A percentile compares a stretch with the other conserved stretches of the same genome.
These are phyloP conservation scores for Porogramme epimiltina DNA, from an alignment of 1,284 basidiomycete species.

Conservation along the genomic window DNA sequence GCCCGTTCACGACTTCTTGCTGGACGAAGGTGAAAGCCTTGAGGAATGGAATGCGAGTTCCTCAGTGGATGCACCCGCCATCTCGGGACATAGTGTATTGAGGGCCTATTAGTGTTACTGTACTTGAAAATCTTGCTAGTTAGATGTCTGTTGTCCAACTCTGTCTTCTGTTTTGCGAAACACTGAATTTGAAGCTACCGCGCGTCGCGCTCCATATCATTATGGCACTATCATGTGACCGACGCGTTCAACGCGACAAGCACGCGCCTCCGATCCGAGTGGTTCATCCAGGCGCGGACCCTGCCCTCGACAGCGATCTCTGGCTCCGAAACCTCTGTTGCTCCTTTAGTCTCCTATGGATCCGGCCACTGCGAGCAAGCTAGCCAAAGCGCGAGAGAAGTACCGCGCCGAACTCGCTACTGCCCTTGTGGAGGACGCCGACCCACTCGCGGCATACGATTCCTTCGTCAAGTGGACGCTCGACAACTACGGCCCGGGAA, in stretches of 20 bases:
- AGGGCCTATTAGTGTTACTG: background rate
- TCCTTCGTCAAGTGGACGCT: slow-evolving; percentile 73
- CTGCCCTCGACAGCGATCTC: background rate
- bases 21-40: slow-evolving; percentile 10
- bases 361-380: slow-evolving; percentile 15
- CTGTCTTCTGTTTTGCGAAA: no score
- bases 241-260: slow-evolving; percentile 21
- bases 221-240: slow-evolving; percentile 18
- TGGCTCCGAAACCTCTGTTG: background rate
- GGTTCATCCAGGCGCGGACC: slow-evolving; percentile 11
- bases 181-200: no score
- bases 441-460: slow-evolving; percentile 67
- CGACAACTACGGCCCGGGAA: slow-evolving; percentile 46
- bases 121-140: background rate
- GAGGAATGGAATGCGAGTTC: background rate
- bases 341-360: slow-evolving; percentile 17
- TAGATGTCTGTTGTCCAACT: no score
- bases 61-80: background rate
- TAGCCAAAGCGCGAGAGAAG: slow-evolving; percentile 36
- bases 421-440: slow-evolving; percentile 62
- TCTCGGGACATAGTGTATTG: background rate
- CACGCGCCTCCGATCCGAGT: slow-evolving; percentile 9
- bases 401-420: slow-evolving; percentile 36
- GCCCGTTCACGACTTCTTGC: slow-evolving; percentile 39
- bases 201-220: no score